Evolutionary conservation across 768 basidiomycete species (phyloP).

Genomic region (Candolleomyces efflorescens): DNA sequence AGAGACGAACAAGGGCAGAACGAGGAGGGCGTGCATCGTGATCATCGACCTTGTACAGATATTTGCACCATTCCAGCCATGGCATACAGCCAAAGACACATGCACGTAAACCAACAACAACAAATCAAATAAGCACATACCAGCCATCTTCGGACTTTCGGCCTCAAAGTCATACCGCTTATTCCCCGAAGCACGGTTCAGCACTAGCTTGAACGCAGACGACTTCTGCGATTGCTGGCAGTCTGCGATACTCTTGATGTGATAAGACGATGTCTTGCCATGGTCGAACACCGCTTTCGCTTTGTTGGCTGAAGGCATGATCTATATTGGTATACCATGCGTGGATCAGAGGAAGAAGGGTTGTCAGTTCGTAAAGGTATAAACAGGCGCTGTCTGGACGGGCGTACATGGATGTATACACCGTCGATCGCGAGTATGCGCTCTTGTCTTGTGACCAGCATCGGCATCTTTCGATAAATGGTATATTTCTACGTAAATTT

Average conservation of each 20-base stretch:
- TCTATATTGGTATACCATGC: conserved; percentile 38
- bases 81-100: too few species aligned
- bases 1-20: too few species aligned
- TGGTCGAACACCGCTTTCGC: conserved; percentile 81
- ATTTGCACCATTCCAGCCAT: too few species aligned
- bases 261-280: conserved; percentile 89
- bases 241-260: conserved; percentile 80
- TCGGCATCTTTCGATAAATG: conserved; percentile 92
- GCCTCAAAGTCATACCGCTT: conserved; percentile 99
- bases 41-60: too few species aligned
- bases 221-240: conserved; percentile 82
- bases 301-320: conserved; percentile 82
- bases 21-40: too few species aligned
- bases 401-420: conserved; percentile 80
- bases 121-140: conserved; percentile 37
- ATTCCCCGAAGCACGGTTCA: conserved; percentile 67
- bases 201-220: conserved; percentile 85
- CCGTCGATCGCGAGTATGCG: conserved; percentile 93
- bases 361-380: neutral
- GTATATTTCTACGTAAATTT: conserved; percentile 65
- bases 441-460: conserved; percentile 88
- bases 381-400: neutral
- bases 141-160: conserved; percentile 75
- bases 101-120: too few species aligned
- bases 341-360: neutral